phyloP scores from a whole-genome alignment of 169 alveolate species.

The Miamiensis avidus region DNA sequence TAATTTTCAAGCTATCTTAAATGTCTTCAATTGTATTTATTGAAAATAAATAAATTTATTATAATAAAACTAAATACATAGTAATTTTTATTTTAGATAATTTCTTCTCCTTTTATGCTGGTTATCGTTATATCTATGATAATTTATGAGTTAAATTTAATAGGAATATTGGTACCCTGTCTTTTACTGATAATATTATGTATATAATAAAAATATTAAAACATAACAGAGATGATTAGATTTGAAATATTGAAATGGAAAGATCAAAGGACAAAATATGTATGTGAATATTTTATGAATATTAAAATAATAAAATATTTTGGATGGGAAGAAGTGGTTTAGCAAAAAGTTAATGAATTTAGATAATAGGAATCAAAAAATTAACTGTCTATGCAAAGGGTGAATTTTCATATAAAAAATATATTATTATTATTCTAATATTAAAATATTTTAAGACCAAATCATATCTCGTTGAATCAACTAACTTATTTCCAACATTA shows the following conservation, averaged over 20 bases:
- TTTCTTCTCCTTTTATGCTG: constrained; percentile 19
- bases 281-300: constrained; percentile 64
- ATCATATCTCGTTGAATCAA: background rate
- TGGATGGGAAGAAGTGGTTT: constrained; percentile 66
- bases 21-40: background rate
- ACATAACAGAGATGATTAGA: background rate
- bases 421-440: no score
- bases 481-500: constrained; percentile 7
- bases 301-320: constrained; percentile 64
- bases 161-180: constrained; percentile 1
- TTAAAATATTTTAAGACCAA: constrained; percentile 5
- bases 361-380: constrained; percentile 53
- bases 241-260: background rate
- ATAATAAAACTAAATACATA: no score
- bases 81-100: no score
- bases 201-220: background rate
- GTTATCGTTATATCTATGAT: constrained; percentile 7
- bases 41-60: no score
- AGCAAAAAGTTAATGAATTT: constrained; percentile 43
- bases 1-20: background rate
- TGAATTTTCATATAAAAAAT: no score
- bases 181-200: background rate
- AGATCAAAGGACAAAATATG: constrained; percentile 66
- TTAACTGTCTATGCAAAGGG: no score
- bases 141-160: background rate